Evolutionary conservation across 805 yeast genomes (phyloP), one percentile per base, ranked within the genome.

Genomic region (Sugiyamaella mastotermitis): DNA sequence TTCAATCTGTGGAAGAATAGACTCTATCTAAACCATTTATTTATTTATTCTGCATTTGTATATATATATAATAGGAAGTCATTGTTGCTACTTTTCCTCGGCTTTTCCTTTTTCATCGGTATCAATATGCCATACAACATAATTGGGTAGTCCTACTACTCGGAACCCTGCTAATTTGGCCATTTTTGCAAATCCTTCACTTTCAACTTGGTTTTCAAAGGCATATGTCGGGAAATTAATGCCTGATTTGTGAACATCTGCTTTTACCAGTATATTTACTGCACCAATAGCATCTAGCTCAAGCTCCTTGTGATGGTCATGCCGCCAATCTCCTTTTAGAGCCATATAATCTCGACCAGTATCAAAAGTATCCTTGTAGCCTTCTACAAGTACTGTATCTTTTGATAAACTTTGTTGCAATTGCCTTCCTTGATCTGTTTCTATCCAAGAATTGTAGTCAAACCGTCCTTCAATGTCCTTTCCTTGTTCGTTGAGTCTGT

Each of bases 151-250:
- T 0, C 96, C 96, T 26, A 87, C 92, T 10, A 86, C 94, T 44
- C 66, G 66, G 60, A 73, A 83, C 4, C 94, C 94, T 82, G 84
- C 80, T 46, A 67, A 65, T 49, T 69, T 79, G 15, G 87, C 78
- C 80, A 86, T 69, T 52, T 49, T 80, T 83, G 51, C 94, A 62
- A 85, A 85, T 17, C 95, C 95, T 61, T 85, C 95, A 3, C 95
- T 85, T 64, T 85, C 95, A 42, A 83, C 85, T 59, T 84, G 71
- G 60, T 85, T 87, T 54, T 85, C 83, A 66, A 86, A 85, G 48
- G 95, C 88, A 74, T 85, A 85, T 37, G 83, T 78, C 15, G 95
- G 95, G 72, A 85, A 85, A 90, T 84, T 85, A 38, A 94, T 94
- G 35, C 95, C 95, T 55, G 85, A 92, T 62, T 95, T 71, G 59